Base-by-base conservation (phyloP, 805 yeast species). In the Candida nonsorbophila region DNA sequence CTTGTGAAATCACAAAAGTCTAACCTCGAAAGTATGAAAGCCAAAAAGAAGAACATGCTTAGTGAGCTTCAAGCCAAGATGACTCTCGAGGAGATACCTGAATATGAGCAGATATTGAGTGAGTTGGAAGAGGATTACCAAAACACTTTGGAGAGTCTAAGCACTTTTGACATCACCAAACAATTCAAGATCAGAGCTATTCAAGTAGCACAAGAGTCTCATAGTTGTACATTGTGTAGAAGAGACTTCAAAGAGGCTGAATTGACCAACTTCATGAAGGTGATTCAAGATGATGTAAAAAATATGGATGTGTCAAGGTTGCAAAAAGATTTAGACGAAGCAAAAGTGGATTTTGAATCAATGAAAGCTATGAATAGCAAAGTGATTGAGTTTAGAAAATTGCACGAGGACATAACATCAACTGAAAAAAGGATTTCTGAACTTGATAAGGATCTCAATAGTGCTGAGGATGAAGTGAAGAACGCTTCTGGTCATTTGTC, bases 131-230 rank as follows among this genome's bases (percentile, higher is more conserved):
- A 68, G 11, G 80, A 79, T 24, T 72, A 74, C 39, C 68, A 73
- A 23, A 67, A 67, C 12, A 76, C 85, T 0, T 56, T 75, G 10
- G 83, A 80, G 38, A 78, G 81, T 32, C 49, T 74, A 18, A 84
- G 84, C 46, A 76, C 84, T 40, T 72, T 71, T 17, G 77, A 75
- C 24, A 83, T 86, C 2, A 79, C 88, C 1, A 60, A 74, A 15
- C 74, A 74, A 23, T 87, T 80, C 54, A 86, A 84, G 45, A 54
- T 66, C 14, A 74, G 73, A 24, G 96, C 96, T 0, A 54, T 83
- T 7, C 70, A 74, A 17, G 52, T 71, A 22, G 92, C 94, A 0
- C 56, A 73, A 16, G 45, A 49, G 4, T 66, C 70, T 6, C 67
- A 77, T 7, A 63, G 72, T 27, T 90, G 97, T 53, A 58, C 79